These are phyloP conservation scores for Panicum hallii DNA, from an alignment of 202 grass and related monocot genomes.

Conservation along the genomic window DNA sequence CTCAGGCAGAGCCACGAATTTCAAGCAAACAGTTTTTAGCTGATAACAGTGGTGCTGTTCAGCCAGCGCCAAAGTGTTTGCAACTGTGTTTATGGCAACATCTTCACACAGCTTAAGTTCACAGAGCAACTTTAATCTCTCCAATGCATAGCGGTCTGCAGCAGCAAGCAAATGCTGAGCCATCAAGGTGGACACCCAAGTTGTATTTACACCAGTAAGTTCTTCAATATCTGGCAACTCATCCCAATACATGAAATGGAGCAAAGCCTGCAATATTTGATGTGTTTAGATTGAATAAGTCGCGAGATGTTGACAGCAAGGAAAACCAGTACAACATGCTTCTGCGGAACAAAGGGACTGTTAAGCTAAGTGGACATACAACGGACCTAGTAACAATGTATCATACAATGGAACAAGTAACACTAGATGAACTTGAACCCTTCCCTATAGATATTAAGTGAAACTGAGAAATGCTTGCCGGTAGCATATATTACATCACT, in stretches of 20 bases:
- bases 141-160: conserved; percentile 93
- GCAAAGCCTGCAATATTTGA: conserved; percentile 66
- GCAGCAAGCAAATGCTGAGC: conserved; percentile 97
- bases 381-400: neutral
- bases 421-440: neutral
- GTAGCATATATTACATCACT: conserved; percentile 1
- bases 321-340: conserved; percentile 1
- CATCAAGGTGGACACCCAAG: conserved; percentile 92
- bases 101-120: conserved; percentile 81
- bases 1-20: conserved; percentile 87
- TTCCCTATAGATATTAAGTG: neutral
- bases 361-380: neutral
- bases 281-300: conserved; percentile 18
- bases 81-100: conserved; percentile 98
- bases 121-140: conserved; percentile 92
- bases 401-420: neutral
- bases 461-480: neutral
- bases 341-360: neutral
- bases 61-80: conserved; percentile 94
- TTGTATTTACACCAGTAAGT: conserved; percentile 83
- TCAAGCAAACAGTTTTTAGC: conserved; percentile 95
- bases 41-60: conserved; percentile 97
- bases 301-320: neutral
- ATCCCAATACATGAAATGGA: conserved; percentile 99
- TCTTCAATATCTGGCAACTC: conserved; percentile 89